Conservation (phyloP, 495 filamentous ascomycete species). For the Alectoria sarmentosa region DNA sequence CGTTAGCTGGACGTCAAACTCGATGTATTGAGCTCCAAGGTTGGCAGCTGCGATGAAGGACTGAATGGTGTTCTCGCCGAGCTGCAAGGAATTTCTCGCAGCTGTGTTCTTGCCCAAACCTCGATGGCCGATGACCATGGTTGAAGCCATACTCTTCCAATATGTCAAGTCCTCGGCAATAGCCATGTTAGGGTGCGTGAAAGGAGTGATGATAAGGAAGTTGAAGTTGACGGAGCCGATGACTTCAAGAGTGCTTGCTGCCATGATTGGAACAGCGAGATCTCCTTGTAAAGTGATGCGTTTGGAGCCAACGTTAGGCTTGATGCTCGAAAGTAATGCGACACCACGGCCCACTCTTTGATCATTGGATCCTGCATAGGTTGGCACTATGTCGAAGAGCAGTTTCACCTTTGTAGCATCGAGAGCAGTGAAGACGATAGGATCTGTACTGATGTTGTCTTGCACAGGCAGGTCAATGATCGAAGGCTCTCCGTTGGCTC, state of each 20-base stretch:
- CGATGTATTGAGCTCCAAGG: conserved; percentile 84
- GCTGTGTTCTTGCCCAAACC: conserved; percentile 87
- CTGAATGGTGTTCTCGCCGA: conserved; percentile 91
- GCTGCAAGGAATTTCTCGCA: conserved; percentile 74
- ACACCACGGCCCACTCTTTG: conserved; percentile 87
- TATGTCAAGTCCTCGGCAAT: conserved; percentile 87
- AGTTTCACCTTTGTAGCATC: conserved; percentile 79
- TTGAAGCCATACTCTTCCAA: conserved; percentile 77
- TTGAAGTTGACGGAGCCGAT: conserved; percentile 96
- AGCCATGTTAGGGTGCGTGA: conserved; percentile 87
- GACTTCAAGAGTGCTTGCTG: conserved; percentile 71
- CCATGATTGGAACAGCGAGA: conserved; percentile 83
- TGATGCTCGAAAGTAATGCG: conserved; percentile 79
- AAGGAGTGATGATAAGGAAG: conserved; percentile 90
- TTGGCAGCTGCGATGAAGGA: conserved; percentile 97
- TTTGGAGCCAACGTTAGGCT: conserved; percentile 67
- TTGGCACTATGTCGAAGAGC: conserved; percentile 94
- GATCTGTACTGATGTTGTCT: conserved; percentile 87
- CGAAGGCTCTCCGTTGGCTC: conserved; percentile 77
- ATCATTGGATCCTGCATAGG: conserved; percentile 85
- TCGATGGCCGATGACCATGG: conserved; percentile 92
- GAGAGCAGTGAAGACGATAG: conserved; percentile 74
- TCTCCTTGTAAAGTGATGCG: conserved; percentile 89
- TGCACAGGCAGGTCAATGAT: conserved; percentile 89
- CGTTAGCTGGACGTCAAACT: conserved; percentile 90